Base-by-base conservation (phyloP, 2,329 filamentous ascomycete genomes). In the Chalara sp. region DNA sequence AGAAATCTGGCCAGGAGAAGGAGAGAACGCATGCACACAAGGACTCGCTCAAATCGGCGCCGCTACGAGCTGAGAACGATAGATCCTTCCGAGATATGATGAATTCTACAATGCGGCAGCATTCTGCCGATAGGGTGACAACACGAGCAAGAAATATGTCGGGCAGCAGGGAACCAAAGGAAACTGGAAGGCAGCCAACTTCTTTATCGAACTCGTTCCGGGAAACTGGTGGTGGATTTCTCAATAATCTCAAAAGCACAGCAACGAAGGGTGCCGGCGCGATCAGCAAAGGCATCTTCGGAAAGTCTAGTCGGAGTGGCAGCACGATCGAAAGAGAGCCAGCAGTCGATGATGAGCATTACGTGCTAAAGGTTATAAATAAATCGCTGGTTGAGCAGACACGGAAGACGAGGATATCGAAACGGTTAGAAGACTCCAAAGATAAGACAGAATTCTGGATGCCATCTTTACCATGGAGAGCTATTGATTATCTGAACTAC, bases 401-500 rank as follows among this genome's bases (percentile, higher is more conserved):
- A 6, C 83, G 92, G n/a, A 75, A 84, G 56, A 96, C 92, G 0
- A 81, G 92, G 56, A 96, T 97, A 65, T 95, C 90, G 6, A 95
- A 92, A 69, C 82, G 86, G 32, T 73, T 97, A 42, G 89, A 95
- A 63, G 82, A 87, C 54, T 96, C 91, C 7, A 81, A 85, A 55
- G 92, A 97, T 65, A 96, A 96, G 75, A 97, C 92, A 0, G 92
- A 96, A 64, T 97, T 95, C 65, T 97, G 92, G 92, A 96, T 97
- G 91, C 92, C 92, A 10, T 88, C 90, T 6, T 84, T 97, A 52
- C 91, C 92, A 0, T 96, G 92, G 87, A 80, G 92, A 56, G 95
- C 90, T 52, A 96, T 97, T 58, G 92, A 97, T 70, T 96, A 95
- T 66, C 75, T 97, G 48, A 96, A 96, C 68, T 93, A 91, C 70